Percentiles rank a stretch among this genome's conserved stretches.
Evolutionary conservation across 441 rosid genomes (phyloP).

Genomic region (Croton laevigatus): DNA sequence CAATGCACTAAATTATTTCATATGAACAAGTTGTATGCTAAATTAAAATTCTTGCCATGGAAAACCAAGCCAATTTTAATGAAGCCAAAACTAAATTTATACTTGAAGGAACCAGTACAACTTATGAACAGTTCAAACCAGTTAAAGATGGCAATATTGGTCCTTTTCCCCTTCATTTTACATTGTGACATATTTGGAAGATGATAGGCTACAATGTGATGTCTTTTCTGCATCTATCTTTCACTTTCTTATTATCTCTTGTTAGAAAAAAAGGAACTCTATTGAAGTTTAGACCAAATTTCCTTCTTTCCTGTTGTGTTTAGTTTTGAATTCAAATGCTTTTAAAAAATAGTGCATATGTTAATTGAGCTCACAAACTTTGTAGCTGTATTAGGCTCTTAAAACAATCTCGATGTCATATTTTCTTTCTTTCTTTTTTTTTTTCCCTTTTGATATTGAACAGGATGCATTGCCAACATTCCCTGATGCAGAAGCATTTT

Average conservation of each 20-base stretch:
- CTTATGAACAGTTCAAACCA: background rate
- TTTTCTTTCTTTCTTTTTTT: background rate
- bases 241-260: background rate
- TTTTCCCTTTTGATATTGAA: conserved; percentile 5
- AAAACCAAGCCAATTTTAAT: background rate
- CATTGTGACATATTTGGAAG: background rate
- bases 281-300: no score
- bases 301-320: background rate
- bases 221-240: background rate
- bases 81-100: background rate
- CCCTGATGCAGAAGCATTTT: conserved; percentile 84
- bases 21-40: background rate
- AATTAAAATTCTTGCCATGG: background rate
- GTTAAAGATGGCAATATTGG: background rate
- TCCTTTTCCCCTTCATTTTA: background rate
- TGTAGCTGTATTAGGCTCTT: background rate
- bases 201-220: background rate
- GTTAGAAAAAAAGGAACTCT: background rate
- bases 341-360: no score
- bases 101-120: background rate
- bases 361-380: background rate
- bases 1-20: background rate
- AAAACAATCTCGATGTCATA: background rate
- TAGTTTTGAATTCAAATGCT: background rate
- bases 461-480: conserved; percentile 95